Percentiles rank a stretch among this genome's conserved stretches.
These are phyloP conservation scores for Eimeria necatrix DNA, from an alignment of 169 alveolate species.

Conservation along the genomic window DNA sequence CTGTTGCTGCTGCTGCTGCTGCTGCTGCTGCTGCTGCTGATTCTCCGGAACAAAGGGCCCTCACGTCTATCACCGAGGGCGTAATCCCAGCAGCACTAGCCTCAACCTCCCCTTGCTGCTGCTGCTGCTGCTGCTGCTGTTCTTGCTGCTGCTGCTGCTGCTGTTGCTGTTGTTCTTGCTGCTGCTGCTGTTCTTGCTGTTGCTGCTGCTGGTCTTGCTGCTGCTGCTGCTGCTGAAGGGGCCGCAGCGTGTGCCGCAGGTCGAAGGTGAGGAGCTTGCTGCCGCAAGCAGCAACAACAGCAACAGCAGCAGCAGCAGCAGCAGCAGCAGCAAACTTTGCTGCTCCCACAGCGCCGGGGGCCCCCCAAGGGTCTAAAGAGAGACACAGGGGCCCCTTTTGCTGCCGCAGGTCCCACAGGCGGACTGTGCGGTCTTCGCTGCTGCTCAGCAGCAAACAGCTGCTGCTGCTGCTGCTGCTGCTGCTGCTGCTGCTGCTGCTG, in stretches of 20 bases:
- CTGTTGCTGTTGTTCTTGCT: too few relatives aligned
- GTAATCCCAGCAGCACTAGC: not conserved
- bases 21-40: too few relatives aligned
- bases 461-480: not conserved
- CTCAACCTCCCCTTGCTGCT: not conserved
- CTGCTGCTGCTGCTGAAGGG: too few relatives aligned
- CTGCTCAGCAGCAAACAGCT: constrained; percentile 27
- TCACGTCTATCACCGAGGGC: not conserved
- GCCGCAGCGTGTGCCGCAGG: constrained; percentile 11
- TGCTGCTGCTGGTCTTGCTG: too few relatives aligned
- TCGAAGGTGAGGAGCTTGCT: constrained; percentile 19
- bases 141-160: not conserved
- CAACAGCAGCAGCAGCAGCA: not conserved
- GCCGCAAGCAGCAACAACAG: constrained; percentile 41
- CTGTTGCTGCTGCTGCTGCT: too few relatives aligned
- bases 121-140: not conserved
- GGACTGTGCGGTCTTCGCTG: constrained; percentile 58
- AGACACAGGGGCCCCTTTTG: not conserved
- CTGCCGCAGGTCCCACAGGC: constrained; percentile 50
- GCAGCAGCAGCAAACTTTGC: not conserved
- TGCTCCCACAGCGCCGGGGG: not conserved
- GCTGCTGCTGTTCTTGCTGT: too few relatives aligned
- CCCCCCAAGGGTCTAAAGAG: not conserved
- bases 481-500: not conserved
- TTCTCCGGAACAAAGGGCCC: not conserved